Base-by-base conservation (phyloP, 805 yeast genomes). In the Metschnikowia shivogae region DNA sequence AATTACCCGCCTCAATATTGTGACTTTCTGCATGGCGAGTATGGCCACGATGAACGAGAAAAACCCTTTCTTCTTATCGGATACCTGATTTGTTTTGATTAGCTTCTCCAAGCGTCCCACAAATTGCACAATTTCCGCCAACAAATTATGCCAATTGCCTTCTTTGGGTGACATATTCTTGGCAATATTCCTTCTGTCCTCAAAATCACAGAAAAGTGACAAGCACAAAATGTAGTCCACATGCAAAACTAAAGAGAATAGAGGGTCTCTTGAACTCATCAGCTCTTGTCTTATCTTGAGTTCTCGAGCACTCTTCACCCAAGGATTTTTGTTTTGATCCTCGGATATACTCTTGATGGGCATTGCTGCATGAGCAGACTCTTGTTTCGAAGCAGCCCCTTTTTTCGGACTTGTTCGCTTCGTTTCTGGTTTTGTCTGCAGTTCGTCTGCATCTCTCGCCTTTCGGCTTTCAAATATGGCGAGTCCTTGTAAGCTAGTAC, bases 1-100 rank as follows among this genome's bases (percentile, higher is more conserved):
- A 44, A 67, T 70, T 31, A 62, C 58, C n/a, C 67, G 50, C 40
- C 62, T 64, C n/a, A 62, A 53, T 3, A 68, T 49, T 6, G 62
- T 50, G 1, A 68, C 65, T 39, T 59, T 56, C 11, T 63, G 52
- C 39, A 61, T 65, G 30, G 58, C 57, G 9, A 70, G 54, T 10
- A 67, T 45, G 29, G 70, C 58, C 20, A 52, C 57, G 19, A 55
- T 39, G 26, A 55, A 53, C 2, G 56, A 47, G 5, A 55, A 42
- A 33, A 43, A 52, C 1, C 54, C 43, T 28, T 38, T 49, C 37
- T 42, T 44, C 10, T 47, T 45, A 26, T 53, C 56, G 4, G 48
- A 43, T 5, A 49, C 50, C 11, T 43, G 36, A 36, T 48, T 42
- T 17, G 44, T 36, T 34, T 49, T 50, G 44, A 54, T 43, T 34